Conservation (phyloP, 345 rosid genomes). For the Rhodomyrtus tomentosa region DNA sequence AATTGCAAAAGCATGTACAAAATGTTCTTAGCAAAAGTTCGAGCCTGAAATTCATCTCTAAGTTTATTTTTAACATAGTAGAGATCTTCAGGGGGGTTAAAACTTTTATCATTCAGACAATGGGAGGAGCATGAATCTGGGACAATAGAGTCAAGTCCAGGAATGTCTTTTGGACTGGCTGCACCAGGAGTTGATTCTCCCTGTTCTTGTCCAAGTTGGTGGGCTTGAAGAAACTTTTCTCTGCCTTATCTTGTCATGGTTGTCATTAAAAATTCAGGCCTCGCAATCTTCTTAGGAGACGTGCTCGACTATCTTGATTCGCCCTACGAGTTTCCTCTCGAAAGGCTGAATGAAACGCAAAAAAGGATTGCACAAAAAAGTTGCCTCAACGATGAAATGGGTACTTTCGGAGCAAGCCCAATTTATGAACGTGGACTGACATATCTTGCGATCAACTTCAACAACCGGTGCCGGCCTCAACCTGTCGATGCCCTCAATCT, state of each 20-base stretch:
- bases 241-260: background rate
- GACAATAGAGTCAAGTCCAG: background rate
- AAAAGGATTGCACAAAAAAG: background rate
- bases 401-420: slow-evolving; percentile 8
- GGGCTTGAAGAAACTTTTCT: background rate
- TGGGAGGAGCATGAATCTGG: too few species aligned
- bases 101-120: background rate
- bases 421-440: slow-evolving; percentile 60
- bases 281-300: too few species aligned
- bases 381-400: background rate
- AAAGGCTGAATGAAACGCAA: accelerated
- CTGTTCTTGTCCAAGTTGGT: background rate
- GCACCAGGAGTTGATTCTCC: background rate
- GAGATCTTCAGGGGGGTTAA: background rate
- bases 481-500: too few species aligned
- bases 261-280: background rate
- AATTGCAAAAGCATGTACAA: background rate
- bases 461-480: background rate
- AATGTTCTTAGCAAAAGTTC: background rate
- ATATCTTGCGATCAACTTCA: slow-evolving; percentile 33
- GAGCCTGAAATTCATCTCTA: background rate
- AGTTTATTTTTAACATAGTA: background rate
- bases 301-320: too few species aligned
- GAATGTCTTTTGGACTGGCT: background rate
- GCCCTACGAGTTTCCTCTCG: background rate